Base-by-base conservation (phyloP, 2,329 filamentous ascomycete species). In the Phaeosphaeria sp. region DNA sequence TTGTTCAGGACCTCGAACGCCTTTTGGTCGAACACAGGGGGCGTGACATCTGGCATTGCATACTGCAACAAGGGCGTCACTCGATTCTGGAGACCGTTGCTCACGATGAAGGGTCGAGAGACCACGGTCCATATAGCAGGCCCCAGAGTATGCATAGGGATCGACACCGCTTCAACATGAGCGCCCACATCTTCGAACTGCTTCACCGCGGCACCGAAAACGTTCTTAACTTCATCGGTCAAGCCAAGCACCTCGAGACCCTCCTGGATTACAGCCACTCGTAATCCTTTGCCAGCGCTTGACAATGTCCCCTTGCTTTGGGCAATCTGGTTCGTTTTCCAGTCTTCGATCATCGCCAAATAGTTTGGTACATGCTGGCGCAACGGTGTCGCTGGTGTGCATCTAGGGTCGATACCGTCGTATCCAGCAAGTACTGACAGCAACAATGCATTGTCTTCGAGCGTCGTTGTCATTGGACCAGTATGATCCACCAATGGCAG, bases 111-210 rank as follows among this genome's bases (percentile, higher is more conserved):
- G 7, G 73, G 66, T 11, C 74, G 66, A 6, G 73, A 68, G 1
- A 71, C 71, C 11, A 76, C 64, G 1, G 83, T 83, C 82, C 83
- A 85, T 59, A 86, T 80, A 0, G 78, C 69, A 0, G 81, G 76
- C 0, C 79, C 83, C 15, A 77, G 65, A 17, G 71, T 61, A 65
- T 86, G 83, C 64, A 83, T 74, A 1, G 83, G 82, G 4, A 84
- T 69, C 1, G 78, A 81, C 2, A 84, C 69, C 21, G 83, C 78
- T 17, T 73, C 63, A 8, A 84, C 81, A 2, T 71, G 63, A 2
- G 81, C 82, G 3, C 82, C 82, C 13, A 80, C 74, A 11, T 71
- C 60, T 15, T 63, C 60, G 60, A 83, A 77, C 22, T 74, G 76
- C 21, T 72, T 64, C 1, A 63, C 67, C 2, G 79, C 79, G 1